phyloP scores from a whole-genome alignment of 495 filamentous ascomycete genomes.

The Neurospora tetraspora region DNA sequence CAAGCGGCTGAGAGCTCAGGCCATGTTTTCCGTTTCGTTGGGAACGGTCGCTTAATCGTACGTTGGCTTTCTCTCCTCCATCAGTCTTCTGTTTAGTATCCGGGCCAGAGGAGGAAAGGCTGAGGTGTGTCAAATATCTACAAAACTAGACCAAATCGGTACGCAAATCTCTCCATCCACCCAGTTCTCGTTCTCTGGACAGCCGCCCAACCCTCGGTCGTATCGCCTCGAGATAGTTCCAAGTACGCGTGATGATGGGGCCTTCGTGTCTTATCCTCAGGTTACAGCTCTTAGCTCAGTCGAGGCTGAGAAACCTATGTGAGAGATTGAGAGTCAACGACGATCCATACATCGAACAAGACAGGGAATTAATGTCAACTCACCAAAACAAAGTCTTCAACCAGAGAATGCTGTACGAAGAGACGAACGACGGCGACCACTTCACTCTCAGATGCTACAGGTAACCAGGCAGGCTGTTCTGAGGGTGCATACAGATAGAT shows the following conservation, averaged over 20 bases:
- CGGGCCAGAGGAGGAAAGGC: background rate
- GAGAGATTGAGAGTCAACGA: background rate
- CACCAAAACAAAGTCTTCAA: background rate
- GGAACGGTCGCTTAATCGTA: background rate
- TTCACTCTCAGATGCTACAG: background rate
- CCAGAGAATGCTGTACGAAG: background rate
- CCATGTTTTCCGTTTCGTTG: background rate
- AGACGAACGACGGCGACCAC: background rate
- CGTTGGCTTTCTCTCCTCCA: background rate
- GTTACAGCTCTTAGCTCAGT: background rate
- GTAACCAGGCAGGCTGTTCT: background rate
- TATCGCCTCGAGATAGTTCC: background rate
- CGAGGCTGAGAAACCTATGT: background rate
- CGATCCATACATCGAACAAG: background rate
- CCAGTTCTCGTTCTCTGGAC: background rate
- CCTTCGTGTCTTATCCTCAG: background rate
- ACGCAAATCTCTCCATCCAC: background rate
- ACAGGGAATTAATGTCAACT: background rate
- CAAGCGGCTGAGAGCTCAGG: background rate
- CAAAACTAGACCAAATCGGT: background rate
- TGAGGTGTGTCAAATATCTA: background rate
- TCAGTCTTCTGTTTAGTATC: background rate
- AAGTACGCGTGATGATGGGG: background rate
- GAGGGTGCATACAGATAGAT: background rate
- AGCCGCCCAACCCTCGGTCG: background rate